Base-by-base conservation (phyloP, 148 eudicot genomes). In the Pharnaceum exiguum region DNA sequence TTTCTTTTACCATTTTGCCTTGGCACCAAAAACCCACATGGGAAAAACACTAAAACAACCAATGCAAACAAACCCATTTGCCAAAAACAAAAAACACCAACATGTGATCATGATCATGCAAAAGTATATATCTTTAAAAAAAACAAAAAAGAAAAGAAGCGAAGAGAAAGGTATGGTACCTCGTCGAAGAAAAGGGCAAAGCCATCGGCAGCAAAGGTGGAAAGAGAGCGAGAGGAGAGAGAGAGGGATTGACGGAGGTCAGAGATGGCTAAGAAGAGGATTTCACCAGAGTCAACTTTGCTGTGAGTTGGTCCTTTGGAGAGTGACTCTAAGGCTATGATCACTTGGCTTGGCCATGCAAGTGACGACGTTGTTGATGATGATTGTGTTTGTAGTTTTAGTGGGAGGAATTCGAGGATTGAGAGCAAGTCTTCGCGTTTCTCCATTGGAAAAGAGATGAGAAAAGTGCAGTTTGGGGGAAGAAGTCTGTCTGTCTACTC, bases 101-200 rank as follows among this genome's bases (percentile, higher is more conserved):
- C 12, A 10, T 11, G 5, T 44, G 0, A 11, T 8, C 22, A 19
- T 28, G 13, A 2, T 13, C 29, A 46, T n/a, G 32, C 10, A 21
- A 4, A 19, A 59, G 8, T 5, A 59, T 11, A 46, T 12, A 0
- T 3, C 7, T 24, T 40, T 12, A 1, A 40, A 19, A 1, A 27
- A 28, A 10, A 15, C 10, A 23, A 27, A 38, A 13, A 17, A 54
- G 53, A 15, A 35, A 4, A 1, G 44, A 19, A 16, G 9, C 22
- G 39, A 23, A 8, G 32, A n/a, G 12, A 26, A 7, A 23, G 23
- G 7, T 12, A 33, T 27, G 30, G 22, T 33, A 84, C 96, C 62
- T 85, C 90, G 50, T 87, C 96, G 55, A 91, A 91, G 84, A 82
- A 91, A 60, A 91, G 82, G 13, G 87, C 52, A 50, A 52, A 83